Base-by-base conservation (phyloP, 192 early-diverging fungal species). In the Linnemannia schmuckeri region DNA sequence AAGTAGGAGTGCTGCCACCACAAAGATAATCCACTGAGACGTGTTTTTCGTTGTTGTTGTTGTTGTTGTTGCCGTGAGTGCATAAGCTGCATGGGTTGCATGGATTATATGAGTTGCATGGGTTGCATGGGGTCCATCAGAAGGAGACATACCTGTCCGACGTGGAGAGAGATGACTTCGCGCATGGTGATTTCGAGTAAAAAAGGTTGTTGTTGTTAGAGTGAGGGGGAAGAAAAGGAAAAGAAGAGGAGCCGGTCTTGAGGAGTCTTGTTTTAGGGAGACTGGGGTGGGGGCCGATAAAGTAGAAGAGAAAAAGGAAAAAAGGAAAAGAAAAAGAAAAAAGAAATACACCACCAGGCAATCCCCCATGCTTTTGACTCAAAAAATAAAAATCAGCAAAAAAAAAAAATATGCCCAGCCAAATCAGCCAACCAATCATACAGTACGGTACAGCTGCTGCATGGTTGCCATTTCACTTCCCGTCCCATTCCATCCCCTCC, bases 81-180 rank as follows among this genome's bases (percentile, higher is more conserved):
- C 35, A 57, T 75, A 52, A 22, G 54, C 20, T 52, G 42, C 42
- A 44, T 44, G 42, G 41, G 18, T 7, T 20, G 4, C 33, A 44
- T 44, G 42, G 41, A 6, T 7, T 20, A 6, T 18, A 49, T 49
- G 47, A 18, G 49, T 18, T 52, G 49, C 49, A 52, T 52, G 49
- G 49, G 17, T 52, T 18, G 49, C 24, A 10, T 57, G 55, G 22
- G 17, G 3, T 55, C 6, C 52, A 5, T 55, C 2, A 15, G 27
- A 37, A 38, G 7, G 22, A 12, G n/a, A 18, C 57, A 33, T 74
- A 79, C 89, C 88, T 94, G 94, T 82, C 94, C 94, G 90, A 95
- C 93, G 90, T 96, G 94, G 86, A 95, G 89, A 54, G 94, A 95
- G 85, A 95, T 94, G 89, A 92, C 91, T 87, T 96, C 94, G 89